Evolutionary conservation across 2,329 filamentous ascomycete genomes (phyloP).

Genomic region (Sporothrix euskadiensis): DNA sequence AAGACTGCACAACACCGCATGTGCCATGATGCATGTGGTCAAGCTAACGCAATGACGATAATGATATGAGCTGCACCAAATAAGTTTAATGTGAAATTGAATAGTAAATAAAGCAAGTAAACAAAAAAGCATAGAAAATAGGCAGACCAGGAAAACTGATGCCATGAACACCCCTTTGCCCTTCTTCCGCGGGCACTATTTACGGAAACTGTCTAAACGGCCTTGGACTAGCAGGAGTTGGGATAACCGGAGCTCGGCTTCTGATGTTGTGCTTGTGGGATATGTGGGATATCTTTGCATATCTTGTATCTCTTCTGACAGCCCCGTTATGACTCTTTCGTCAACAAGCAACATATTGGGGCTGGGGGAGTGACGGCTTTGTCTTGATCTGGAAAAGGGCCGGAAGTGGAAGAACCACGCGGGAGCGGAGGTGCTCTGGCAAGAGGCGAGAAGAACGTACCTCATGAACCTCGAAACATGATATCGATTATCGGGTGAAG

Average conservation of each 20-base stretch:
- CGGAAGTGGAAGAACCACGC: neutral
- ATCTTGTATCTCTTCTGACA: neutral
- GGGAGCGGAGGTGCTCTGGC: neutral
- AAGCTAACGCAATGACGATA: neutral
- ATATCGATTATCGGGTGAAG: neutral
- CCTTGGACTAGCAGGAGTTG: slow-evolving; percentile 5
- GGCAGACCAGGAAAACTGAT: neutral
- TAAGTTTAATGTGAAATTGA: neutral
- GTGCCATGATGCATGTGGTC: neutral
- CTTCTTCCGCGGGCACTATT: slow-evolving; percentile 1
- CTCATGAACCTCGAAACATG: neutral
- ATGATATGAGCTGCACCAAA: neutral
- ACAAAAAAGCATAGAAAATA: neutral
- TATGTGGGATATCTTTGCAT: neutral
- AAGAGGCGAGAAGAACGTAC: neutral
- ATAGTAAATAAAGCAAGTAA: neutral
- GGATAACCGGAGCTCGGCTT: slow-evolving; percentile 12
- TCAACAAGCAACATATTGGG: neutral
- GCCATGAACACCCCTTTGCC: neutral
- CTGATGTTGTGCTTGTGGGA: neutral
- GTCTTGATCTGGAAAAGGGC: neutral
- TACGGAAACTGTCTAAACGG: neutral
- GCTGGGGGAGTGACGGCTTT: neutral
- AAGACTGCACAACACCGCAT: neutral
- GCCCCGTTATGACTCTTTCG: neutral